Evolutionary conservation across 108 stramenopile species (phyloP).

Genomic region (Bacterosira constricta): DNA sequence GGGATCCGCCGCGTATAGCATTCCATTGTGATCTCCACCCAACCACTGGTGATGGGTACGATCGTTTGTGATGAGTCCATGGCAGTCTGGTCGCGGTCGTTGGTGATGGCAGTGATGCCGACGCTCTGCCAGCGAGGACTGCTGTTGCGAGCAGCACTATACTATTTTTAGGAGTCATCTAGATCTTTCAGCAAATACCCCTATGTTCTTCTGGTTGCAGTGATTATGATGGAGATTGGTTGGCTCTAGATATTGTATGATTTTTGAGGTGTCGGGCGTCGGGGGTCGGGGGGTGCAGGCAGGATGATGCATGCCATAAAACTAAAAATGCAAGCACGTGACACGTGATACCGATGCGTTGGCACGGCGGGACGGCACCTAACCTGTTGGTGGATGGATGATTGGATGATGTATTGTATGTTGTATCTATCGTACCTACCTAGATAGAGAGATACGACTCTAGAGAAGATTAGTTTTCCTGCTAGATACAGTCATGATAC

Average conservation of each 20-base stretch:
- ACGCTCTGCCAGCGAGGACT: slow-evolving; percentile 17
- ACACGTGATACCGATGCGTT: too few relatives aligned
- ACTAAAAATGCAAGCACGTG: too few relatives aligned
- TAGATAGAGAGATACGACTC: too few relatives aligned
- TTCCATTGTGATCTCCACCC: slow-evolving; percentile 10
- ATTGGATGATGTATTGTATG: too few relatives aligned
- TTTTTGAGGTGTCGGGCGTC: not conserved
- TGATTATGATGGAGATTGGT: not conserved
- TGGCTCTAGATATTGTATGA: not conserved
- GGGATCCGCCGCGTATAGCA: slow-evolving; percentile 25
- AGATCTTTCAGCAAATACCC: not conserved
- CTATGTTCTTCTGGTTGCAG: not conserved
- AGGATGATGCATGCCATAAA: too few relatives aligned
- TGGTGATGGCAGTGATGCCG: slow-evolving; percentile 31
- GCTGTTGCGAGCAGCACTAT: slow-evolving; percentile 27
- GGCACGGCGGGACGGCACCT: too few relatives aligned
- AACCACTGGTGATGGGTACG: not conserved
- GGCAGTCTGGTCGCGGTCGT: slow-evolving; percentile 2
- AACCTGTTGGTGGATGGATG: too few relatives aligned
- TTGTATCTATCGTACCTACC: too few relatives aligned
- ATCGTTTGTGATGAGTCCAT: slow-evolving; percentile 5
- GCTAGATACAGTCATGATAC: too few relatives aligned
- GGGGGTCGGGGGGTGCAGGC: too few relatives aligned
- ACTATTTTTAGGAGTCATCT: slow-evolving; percentile 21
- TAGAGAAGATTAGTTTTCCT: too few relatives aligned